Evolutionary conservation across 345 rosid species (phyloP), one percentile per base, ranked within the genome.

Genomic region (Dipteronia sinensis): DNA sequence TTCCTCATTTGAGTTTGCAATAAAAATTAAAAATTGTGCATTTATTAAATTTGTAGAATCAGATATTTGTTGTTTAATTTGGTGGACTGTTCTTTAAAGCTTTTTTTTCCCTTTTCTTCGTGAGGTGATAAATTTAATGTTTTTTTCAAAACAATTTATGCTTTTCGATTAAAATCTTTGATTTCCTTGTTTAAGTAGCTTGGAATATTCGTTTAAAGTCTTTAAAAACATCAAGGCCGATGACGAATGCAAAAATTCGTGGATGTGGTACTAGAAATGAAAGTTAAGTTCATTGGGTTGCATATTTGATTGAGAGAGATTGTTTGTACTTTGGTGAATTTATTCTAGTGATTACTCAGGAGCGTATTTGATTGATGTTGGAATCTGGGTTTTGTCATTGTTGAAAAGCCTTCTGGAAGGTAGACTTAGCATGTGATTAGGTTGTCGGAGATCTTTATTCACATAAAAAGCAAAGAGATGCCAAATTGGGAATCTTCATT

Each of bases 1-100:
- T 61, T 73, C 31, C 23, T 59, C n/a, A 13, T 42, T 62, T 63
- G 55, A 42, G 66, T 51, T 73, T 73, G 58, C 58, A 27, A 40
- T 0, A 29, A 20, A 49, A 51, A 27, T 29, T 27, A 15, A 12
- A 16, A 53, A 25, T 31, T 71, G 12, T 29, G 22, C 40, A 69
- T 15, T 25, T 46, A 67, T 44, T n/a, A 29, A 44, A 8, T 46
- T 42, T 4, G 29, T 67, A 42, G n/a, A 44, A 67, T 67, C 22
- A 20, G 9, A 44, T 11, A 20, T 67, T 6, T 46, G 11, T 67
- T 67, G 55, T 17, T 42, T 67, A 20, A 67, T 44, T 67, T 44
- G 3, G 16, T 67, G 29, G 44, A 20, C n/a, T 46, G 49, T 67
- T 46, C 55, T 20, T 20, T n/a, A 67, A 67, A 20, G 71, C 5